Conservation (phyloP, 306 rosid species). For the Prosopis cineraria region DNA sequence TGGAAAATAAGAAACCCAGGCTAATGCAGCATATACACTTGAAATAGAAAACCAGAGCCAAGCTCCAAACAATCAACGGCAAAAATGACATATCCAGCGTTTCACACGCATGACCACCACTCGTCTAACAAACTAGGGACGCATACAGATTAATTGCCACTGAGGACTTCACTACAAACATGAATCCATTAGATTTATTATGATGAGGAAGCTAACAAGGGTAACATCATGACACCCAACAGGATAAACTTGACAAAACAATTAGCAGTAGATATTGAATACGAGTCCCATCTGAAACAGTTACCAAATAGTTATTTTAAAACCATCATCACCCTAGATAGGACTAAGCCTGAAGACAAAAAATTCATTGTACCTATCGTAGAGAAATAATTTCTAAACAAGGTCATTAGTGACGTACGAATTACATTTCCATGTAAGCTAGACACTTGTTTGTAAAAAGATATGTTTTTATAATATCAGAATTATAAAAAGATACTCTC, state of each 20-base stretch:
- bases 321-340: not conserved
- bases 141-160: not conserved
- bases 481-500: no score
- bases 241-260: not conserved
- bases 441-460: no score
- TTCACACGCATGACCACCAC: not conserved
- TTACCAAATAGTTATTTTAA: not conserved
- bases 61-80: not conserved
- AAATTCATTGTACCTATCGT: no score
- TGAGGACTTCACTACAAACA: not conserved
- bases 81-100: not conserved
- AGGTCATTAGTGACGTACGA: not conserved
- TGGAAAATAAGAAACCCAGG: not conserved
- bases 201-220: not conserved
- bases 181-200: not conserved
- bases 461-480: no score
- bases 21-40: not conserved
- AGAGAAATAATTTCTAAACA: not conserved
- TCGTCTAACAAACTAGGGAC: not conserved
- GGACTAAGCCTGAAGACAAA: not conserved
- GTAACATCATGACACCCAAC: not conserved
- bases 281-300: not conserved
- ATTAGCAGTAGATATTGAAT: not conserved
- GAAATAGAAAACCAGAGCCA: not conserved
- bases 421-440: no score